Conservation (phyloP, 2,329 filamentous ascomycete species). For the Epichloe scottii region DNA sequence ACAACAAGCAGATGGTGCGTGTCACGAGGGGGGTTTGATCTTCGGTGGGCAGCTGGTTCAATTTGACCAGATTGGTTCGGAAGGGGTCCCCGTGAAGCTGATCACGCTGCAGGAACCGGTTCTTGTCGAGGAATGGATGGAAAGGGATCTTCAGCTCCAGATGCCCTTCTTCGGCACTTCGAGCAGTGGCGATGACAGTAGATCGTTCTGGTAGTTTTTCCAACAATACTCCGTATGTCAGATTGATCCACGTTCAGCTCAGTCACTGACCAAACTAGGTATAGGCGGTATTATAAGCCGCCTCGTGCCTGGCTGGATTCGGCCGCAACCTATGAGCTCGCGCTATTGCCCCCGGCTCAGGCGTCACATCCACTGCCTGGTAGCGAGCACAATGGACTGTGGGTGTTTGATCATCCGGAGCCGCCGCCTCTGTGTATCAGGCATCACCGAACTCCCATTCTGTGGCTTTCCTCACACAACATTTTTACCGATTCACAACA, state of each 20-base stretch:
- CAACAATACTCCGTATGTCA: too few species aligned
- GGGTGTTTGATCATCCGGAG: background rate
- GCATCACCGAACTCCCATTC: background rate
- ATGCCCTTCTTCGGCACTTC: background rate
- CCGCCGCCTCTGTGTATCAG: background rate
- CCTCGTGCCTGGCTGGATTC: conserved; percentile 2
- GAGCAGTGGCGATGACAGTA: background rate
- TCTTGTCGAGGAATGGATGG: background rate
- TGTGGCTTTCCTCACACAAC: background rate
- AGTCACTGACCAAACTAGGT: background rate
- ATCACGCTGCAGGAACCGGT: conserved; percentile 2
- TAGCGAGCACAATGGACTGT: background rate
- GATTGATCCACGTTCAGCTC: too few species aligned
- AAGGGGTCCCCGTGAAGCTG: background rate
- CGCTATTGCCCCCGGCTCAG: background rate
- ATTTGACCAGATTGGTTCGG: background rate
- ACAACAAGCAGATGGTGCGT: background rate
- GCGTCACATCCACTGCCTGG: background rate
- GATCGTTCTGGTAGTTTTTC: background rate
- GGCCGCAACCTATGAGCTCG: background rate
- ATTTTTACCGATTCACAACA: background rate
- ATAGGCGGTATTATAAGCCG: background rate
- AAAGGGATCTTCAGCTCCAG: background rate
- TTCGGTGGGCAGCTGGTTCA: background rate
- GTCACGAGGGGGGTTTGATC: background rate